Conservation (phyloP, 2,329 filamentous ascomycete species). For the Lecanicillium sp. region DNA sequence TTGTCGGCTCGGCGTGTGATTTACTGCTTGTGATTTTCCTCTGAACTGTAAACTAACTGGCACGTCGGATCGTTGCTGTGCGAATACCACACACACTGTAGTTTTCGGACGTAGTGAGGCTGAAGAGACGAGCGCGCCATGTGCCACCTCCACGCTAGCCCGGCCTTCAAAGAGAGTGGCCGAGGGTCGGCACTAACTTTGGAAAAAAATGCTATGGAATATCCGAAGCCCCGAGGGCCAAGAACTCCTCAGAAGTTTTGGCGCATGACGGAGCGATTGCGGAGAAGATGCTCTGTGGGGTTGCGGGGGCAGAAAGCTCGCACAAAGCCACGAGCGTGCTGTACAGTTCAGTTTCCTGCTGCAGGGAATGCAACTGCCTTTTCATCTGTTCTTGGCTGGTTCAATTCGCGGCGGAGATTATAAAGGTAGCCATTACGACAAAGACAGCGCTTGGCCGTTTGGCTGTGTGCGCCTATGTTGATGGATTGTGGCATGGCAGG, state of each 20-base stretch:
- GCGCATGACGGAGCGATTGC: constrained; percentile 3
- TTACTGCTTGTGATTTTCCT: neutral
- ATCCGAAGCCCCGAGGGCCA: constrained; percentile 13
- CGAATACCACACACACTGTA: too few species aligned
- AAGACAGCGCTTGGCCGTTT: too few species aligned
- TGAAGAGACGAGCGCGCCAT: constrained; percentile 1
- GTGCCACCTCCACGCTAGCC: constrained; percentile 6
- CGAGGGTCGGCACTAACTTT: constrained; percentile 1
- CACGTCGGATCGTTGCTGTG: neutral
- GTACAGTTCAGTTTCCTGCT: too few species aligned
- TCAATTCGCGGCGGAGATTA: too few species aligned
- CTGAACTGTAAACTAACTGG: neutral
- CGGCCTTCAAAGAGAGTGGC: too few species aligned
- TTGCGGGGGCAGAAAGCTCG: neutral
- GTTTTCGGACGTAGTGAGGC: neutral
- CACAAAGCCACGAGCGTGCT: too few species aligned
- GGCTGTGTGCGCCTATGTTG: too few species aligned
- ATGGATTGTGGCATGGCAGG: too few species aligned
- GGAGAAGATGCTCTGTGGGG: constrained; percentile 1
- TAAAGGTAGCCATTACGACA: too few species aligned
- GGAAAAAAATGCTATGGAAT: neutral
- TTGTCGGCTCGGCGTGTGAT: constrained; percentile 13
- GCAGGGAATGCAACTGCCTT: too few species aligned
- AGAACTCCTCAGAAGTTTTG: neutral
- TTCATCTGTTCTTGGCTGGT: too few species aligned